A percentile compares a stretch with the other conserved stretches of the same genome.
Evolutionary conservation across 306 rosid species (phyloP).

Genomic region (Ammopiptanthus mongolicus): DNA sequence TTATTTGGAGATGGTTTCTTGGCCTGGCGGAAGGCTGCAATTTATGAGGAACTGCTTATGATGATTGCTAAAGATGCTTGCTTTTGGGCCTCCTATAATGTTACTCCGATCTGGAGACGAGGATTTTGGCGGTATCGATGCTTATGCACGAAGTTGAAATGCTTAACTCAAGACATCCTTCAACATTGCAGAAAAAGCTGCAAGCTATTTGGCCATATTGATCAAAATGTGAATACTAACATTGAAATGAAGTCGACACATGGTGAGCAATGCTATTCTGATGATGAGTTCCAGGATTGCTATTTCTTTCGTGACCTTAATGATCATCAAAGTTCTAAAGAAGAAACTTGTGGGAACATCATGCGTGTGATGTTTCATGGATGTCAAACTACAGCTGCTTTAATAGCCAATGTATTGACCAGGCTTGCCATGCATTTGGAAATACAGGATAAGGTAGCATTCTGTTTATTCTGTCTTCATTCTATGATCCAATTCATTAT

Average conservation of each 20-base stretch:
- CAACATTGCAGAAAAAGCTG: constrained; percentile 44
- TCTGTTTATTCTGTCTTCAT: neutral
- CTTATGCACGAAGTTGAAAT: constrained; percentile 57
- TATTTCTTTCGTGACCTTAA: constrained; percentile 35
- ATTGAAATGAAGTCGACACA: constrained; percentile 29
- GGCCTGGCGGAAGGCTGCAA: constrained; percentile 65
- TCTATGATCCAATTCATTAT: neutral
- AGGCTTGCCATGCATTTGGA: constrained; percentile 52
- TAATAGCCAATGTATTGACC: constrained; percentile 51
- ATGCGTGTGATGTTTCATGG: constrained; percentile 85
- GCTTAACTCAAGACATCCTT: constrained; percentile 69
- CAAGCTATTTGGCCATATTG: constrained; percentile 31
- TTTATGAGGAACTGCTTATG: constrained; percentile 78
- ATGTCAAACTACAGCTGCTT: constrained; percentile 57
- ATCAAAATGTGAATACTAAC: constrained; percentile 22
- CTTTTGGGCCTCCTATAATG: constrained; percentile 69
- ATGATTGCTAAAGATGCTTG: constrained; percentile 71
- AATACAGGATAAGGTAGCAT: constrained; percentile 68
- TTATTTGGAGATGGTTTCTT: constrained; percentile 75
- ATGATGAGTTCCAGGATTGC: constrained; percentile 26
- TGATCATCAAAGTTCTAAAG: constrained; percentile 32
- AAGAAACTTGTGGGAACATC: constrained; percentile 58
- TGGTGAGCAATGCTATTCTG: constrained; percentile 33
- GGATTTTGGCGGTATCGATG: constrained; percentile 76
- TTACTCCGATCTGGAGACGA: constrained; percentile 67